phyloP scores from a whole-genome alignment of 768 basidiomycete species.

The Neoboletus subvelutipes region DNA sequence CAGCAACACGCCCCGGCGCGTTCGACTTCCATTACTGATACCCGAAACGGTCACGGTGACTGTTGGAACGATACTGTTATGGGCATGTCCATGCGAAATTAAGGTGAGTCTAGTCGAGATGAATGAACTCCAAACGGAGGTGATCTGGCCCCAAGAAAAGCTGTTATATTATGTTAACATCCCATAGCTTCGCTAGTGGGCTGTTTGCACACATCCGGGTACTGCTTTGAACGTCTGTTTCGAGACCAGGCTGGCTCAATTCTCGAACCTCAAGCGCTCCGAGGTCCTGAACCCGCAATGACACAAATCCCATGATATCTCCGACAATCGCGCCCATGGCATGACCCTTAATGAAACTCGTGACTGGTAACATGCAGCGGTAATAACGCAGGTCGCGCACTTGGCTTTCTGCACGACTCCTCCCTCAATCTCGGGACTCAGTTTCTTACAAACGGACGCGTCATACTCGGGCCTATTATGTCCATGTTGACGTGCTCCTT shows the following conservation, averaged over 20 bases:
- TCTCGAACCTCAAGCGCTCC: too few species aligned
- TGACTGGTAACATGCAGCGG: background rate
- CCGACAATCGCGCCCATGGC: background rate
- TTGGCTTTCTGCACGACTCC: background rate
- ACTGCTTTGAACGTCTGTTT: too few species aligned
- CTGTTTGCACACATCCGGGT: too few species aligned
- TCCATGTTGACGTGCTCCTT: background rate
- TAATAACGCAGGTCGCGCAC: background rate
- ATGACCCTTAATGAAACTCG: background rate
- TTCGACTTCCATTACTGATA: background rate
- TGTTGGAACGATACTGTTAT: too few species aligned
- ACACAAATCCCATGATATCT: background rate
- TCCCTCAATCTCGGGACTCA: background rate
- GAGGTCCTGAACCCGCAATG: too few species aligned
- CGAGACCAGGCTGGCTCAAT: too few species aligned
- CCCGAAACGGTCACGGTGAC: background rate
- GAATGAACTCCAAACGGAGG: background rate
- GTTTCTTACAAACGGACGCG: background rate
- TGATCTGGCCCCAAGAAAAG: too few species aligned
- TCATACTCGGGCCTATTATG: background rate
- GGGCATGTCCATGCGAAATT: background rate
- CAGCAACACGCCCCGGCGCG: background rate
- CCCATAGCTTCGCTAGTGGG: too few species aligned
- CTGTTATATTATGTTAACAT: too few species aligned
- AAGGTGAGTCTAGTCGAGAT: background rate